Evolutionary conservation across 2,329 filamentous ascomycete species (phyloP), one percentile per base, ranked within the genome.

Genomic region (Dothidotthia symphoricarpi): DNA sequence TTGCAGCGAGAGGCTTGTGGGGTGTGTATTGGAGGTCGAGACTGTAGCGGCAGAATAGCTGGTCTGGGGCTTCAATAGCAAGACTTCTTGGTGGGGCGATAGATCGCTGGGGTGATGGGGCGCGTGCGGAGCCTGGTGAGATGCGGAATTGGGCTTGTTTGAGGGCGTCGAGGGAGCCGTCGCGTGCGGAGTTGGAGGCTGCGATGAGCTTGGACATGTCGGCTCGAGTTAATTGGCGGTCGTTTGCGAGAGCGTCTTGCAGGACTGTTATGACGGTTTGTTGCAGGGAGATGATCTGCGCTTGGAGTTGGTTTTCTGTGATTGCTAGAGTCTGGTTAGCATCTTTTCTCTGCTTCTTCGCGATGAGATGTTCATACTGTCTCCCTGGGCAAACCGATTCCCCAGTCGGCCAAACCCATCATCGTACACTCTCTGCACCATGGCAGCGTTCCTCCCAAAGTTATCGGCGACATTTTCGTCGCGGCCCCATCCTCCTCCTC

Each of bases 261-360:
- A 72, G 60, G 31, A 72, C 63, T 24, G 55, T 56, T 43, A 72
- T 71, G 38, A 72, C 69, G 9, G 68, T 69, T 28, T 70, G 67
- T 39, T 72, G 69, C 13, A 71, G 61, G 9, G 59, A 49, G 31
- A 71, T 70, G 44, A 70, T 65, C 36, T 70, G 68, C 9, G 63
- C 63, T 47, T 70, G 69, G 17, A 71, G 61, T 34, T 63, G 59
- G 43, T 70, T 71, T 39, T 70, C 65, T 3, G 68, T 68, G 16
- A 68, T 57, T 13, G 64, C 67, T 69, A 39, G 24, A 2, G 3
- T 14, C 9, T 10, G 10, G 30, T 54, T 16, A 51, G 47, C 34
- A 22, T 11, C 10, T 12, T 3, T 15, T 24, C 12, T 16, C 6
- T 13, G 3, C 31, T 17, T 5, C 9, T 24, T n/a, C n/a, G n/a